Conservation (phyloP, 2,329 filamentous ascomycete genomes). For the Pezicula neosporulosa region DNA sequence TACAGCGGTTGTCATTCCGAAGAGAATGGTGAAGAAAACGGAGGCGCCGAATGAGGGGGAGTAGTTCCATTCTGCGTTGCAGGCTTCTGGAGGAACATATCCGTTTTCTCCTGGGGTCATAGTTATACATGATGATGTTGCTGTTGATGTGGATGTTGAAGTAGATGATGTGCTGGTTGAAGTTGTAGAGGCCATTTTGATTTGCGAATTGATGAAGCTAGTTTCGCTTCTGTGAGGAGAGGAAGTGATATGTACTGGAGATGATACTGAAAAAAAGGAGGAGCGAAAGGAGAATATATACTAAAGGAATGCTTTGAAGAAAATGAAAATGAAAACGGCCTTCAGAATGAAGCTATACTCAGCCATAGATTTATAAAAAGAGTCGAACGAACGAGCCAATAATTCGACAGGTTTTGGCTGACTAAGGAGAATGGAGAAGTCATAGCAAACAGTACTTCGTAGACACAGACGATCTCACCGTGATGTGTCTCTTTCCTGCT, state of each 20-base stretch:
- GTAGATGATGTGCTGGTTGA: slow-evolving; percentile 3
- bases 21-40: slow-evolving; percentile 31
- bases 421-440: too few species aligned
- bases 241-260: not conserved
- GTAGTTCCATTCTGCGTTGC: slow-evolving; percentile 33
- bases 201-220: not conserved
- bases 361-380: too few species aligned
- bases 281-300: too few species aligned
- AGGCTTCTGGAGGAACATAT: slow-evolving; percentile 32
- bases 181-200: slow-evolving; percentile 15
- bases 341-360: too few species aligned
- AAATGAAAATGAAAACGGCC: too few species aligned
- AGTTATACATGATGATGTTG: slow-evolving; percentile 22
- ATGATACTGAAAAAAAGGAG: too few species aligned
- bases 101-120: slow-evolving; percentile 32
- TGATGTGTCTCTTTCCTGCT: too few species aligned
- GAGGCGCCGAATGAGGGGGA: slow-evolving; percentile 34
- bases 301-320: too few species aligned
- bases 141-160: slow-evolving; percentile 9
- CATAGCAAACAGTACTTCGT: too few species aligned
- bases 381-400: too few species aligned
- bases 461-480: too few species aligned
- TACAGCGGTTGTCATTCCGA: slow-evolving; percentile 26
- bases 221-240: not conserved
- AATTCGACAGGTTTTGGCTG: too few species aligned